Percentiles rank a stretch among this genome's conserved stretches.
These are phyloP conservation scores for Thielaviopsis euricoi DNA, from an alignment of 2,329 filamentous ascomycete genomes.

Conservation along the genomic window DNA sequence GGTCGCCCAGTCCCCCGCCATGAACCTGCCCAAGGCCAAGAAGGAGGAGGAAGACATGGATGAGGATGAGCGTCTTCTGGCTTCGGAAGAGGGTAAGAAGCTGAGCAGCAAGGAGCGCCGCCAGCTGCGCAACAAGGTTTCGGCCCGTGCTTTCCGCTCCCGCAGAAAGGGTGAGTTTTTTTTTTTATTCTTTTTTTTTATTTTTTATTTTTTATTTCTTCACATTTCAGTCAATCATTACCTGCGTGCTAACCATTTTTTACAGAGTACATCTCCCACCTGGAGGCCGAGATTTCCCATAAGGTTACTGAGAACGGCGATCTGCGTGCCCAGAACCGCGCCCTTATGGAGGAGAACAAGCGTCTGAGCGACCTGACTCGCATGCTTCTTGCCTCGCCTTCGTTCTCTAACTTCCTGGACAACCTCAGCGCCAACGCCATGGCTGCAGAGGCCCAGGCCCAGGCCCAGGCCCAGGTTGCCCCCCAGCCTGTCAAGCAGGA, in stretches of 20 bases:
- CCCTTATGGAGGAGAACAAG: conserved; percentile 71
- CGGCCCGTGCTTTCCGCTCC: conserved; percentile 92
- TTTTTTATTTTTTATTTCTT: background rate
- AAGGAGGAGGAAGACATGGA: conserved; percentile 99
- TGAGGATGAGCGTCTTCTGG: conserved; percentile 81
- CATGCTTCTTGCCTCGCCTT: conserved; percentile 63
- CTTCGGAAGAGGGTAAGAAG: conserved; percentile 98
- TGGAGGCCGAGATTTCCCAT: conserved; percentile 72
- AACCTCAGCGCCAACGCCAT: conserved; percentile 35
- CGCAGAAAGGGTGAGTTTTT: conserved; percentile 72
- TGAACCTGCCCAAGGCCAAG: conserved; percentile 56
- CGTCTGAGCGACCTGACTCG: conserved; percentile 63
- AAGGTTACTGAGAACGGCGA: conserved; percentile 75
- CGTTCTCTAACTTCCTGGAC: conserved; percentile 69
- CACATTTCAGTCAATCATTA: conserved; percentile 4
- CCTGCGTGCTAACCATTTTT: conserved; percentile 36
- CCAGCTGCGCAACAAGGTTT: conserved; percentile 97
- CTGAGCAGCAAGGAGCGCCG: conserved; percentile 94
- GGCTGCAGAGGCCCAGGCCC: conserved; percentile 22
- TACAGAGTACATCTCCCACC: conserved; percentile 86
- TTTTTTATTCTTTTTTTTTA: background rate
- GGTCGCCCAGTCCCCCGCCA: conserved; percentile 18
- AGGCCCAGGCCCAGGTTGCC: conserved; percentile 19
- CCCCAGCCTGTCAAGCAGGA: conserved; percentile 25
- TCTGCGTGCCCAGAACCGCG: conserved; percentile 64